Evolutionary conservation across 2,329 filamentous ascomycete genomes (phyloP), one percentile per base, ranked within the genome.

Genomic region (Cercospora sp.): DNA sequence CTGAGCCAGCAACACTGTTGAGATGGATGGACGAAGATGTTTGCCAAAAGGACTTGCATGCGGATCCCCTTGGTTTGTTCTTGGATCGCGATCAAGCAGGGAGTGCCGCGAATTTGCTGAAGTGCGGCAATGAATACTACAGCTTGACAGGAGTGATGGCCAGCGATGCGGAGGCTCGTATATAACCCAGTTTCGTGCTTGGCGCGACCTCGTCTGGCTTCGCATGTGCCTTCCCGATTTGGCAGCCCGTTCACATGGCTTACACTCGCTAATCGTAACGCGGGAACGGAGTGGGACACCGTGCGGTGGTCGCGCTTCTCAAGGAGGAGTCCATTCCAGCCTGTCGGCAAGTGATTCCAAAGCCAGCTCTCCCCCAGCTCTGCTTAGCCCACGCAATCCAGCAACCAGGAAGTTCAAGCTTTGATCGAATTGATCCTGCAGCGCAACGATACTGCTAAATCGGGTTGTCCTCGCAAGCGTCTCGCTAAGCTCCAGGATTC

Each of bases 311-410:
- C 45, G 42, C 23, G 12, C n/a, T n/a, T 18, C 45, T 68, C 63
- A 68, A n/a, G 31, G n/a, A 18, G 60, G 30, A 40, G 48, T 59
- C 68, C 68, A 70, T 31, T 94, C 90, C 55, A 97, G 79, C 82
- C 90, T 91, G 78, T 97, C 92, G 0, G 91, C 92, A 68, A 97
- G 78, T 68, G 91, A 88, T 79, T 95, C 92, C 91, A 93, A 94
- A 76, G 89, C 86, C 75, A 75, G 84, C 80, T 92, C 88, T 30
- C 88, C 88, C 59, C 91, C 90, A 36, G 90, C 91, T 73, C 93
- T 86, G 60, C 92, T 89, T 9, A 95, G 87, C 9, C 90, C 90
- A 64, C 90, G 87, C 70, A 97, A 77, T 0, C 91, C 93, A 60
- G 89, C 88, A 2, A 85, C 85, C 13, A 95, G 84, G 77, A 97